These are phyloP conservation scores for Candida dendrica DNA, from an alignment of 805 yeast genomes.

Conservation along the genomic window DNA sequence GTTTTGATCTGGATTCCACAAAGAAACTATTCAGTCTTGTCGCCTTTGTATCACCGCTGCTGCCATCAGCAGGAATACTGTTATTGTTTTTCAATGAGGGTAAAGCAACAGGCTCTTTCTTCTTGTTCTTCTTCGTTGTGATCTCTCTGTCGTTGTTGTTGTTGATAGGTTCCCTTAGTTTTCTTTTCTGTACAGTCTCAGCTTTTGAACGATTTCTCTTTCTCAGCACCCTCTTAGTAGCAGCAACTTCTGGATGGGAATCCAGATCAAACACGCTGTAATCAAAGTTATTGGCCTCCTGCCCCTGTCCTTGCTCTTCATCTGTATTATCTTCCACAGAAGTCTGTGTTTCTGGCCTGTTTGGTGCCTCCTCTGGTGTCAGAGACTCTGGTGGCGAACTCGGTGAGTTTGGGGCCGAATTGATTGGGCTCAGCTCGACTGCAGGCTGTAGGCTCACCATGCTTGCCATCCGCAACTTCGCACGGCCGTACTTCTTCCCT, in stretches of 20 bases:
- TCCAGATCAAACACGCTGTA: too few relatives aligned
- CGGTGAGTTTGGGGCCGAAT: neutral
- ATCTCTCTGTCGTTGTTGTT: too few relatives aligned
- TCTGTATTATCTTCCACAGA: neutral
- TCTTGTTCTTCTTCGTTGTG: too few relatives aligned
- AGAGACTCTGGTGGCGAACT: neutral
- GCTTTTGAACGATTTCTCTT: too few relatives aligned
- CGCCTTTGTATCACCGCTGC: too few relatives aligned
- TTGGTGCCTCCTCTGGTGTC: neutral
- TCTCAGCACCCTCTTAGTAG: too few relatives aligned
- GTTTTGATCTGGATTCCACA: constrained; percentile 17
- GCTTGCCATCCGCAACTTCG: neutral
- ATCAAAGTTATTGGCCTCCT: neutral
- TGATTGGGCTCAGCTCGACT: neutral
- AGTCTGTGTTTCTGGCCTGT: neutral
- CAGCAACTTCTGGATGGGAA: too few relatives aligned
- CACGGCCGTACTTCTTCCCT: neutral
- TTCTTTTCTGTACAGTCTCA: too few relatives aligned
- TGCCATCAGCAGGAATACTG: too few relatives aligned
- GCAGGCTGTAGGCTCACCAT: neutral
- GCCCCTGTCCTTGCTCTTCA: neutral
- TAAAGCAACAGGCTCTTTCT: too few relatives aligned
- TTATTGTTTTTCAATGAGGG: too few relatives aligned
- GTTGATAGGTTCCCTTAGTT: too few relatives aligned
- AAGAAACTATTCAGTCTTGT: constrained; percentile 8